Evolutionary conservation across 2,329 filamentous ascomycete species (phyloP).

Genomic region (Colletotrichum sp.): DNA sequence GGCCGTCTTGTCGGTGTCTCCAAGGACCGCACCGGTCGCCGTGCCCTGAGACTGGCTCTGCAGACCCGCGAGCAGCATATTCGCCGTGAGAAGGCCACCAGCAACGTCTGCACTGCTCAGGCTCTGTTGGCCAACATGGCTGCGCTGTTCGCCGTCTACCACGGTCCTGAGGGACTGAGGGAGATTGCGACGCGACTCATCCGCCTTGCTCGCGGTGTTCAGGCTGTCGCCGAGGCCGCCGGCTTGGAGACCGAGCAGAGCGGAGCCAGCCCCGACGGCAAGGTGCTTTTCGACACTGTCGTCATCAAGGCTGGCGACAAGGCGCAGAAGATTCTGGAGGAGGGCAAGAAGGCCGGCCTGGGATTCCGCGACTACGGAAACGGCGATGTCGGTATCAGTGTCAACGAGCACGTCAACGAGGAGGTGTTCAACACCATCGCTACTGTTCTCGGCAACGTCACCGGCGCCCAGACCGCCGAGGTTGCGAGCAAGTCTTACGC

Average conservation of each 20-base stretch:
- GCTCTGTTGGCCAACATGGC: slow-evolving; percentile 95
- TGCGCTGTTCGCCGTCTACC: slow-evolving; percentile 92
- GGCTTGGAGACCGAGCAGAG: slow-evolving; percentile 68
- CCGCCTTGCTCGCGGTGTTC: slow-evolving; percentile 72
- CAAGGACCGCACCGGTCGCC: slow-evolving; percentile 84
- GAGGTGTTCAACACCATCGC: slow-evolving; percentile 54
- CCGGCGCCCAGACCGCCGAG: slow-evolving; percentile 37
- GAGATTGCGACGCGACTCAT: slow-evolving; percentile 82
- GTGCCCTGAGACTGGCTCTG: slow-evolving; percentile 81
- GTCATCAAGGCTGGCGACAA: slow-evolving; percentile 63
- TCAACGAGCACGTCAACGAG: slow-evolving; percentile 71
- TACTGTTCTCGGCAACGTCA: slow-evolving; percentile 31
- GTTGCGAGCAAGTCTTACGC: slow-evolving; percentile 44
- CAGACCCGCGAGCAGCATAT: slow-evolving; percentile 98
- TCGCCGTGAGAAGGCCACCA: slow-evolving; percentile 93
- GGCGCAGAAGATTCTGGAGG: slow-evolving; percentile 54
- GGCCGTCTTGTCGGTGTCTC: slow-evolving; percentile 90
- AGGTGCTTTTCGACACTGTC: slow-evolving; percentile 80
- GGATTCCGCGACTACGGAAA: slow-evolving; percentile 69
- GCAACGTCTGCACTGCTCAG: slow-evolving; percentile 96
- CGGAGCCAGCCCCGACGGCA: slow-evolving; percentile 59
- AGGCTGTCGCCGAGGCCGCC: slow-evolving; percentile 65
- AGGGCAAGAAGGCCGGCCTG: slow-evolving; percentile 56
- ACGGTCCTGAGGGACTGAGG: slow-evolving; percentile 83
- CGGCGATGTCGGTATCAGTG: slow-evolving; percentile 71